A percentile compares a stretch with the other conserved stretches of the same genome.
Conservation (phyloP, 2,329 filamentous ascomycete species). For the Penicillium griseofulvum region DNA sequence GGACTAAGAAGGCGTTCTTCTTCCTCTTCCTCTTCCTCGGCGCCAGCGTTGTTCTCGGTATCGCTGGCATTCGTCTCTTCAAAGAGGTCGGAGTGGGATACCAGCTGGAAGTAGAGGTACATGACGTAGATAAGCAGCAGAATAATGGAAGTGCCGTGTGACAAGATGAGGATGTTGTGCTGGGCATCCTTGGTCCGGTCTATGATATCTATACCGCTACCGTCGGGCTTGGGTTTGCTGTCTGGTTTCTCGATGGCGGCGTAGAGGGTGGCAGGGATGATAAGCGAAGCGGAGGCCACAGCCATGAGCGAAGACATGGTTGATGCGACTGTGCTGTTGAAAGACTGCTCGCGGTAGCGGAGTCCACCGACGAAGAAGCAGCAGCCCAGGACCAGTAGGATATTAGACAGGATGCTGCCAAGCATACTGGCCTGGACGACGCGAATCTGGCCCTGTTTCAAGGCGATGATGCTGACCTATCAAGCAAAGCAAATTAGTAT, state of each 20-base stretch:
- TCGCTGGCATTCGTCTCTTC: slow-evolving; percentile 51
- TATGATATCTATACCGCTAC: too few relatives aligned
- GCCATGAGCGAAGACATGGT: slow-evolving; percentile 68
- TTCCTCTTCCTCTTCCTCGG: slow-evolving; percentile 43
- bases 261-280: slow-evolving; percentile 75
- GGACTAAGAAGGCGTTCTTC: slow-evolving; percentile 58
- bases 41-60: slow-evolving; percentile 27
- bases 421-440: slow-evolving; percentile 99
- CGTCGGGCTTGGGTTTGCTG: too few relatives aligned
- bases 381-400: slow-evolving; percentile 80
- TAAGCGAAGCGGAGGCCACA: slow-evolving; percentile 71
- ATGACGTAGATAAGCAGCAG: slow-evolving; percentile 71
- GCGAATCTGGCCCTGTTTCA: slow-evolving; percentile 80
- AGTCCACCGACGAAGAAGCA: slow-evolving; percentile 76
- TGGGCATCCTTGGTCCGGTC: slow-evolving; percentile 24
- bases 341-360: slow-evolving; percentile 64
- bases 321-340: slow-evolving; percentile 51
- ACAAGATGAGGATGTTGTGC: slow-evolving; percentile 65
- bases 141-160: slow-evolving; percentile 73
- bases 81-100: slow-evolving; percentile 71
- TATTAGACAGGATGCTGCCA: slow-evolving; percentile 90
- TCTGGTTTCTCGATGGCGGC: slow-evolving; percentile 53
- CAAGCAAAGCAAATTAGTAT: neutral
- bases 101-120: slow-evolving; percentile 76
- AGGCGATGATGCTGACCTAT: slow-evolving; percentile 86